Base-by-base conservation (phyloP, 805 yeast species). In the Cephaloascus albidus region DNA sequence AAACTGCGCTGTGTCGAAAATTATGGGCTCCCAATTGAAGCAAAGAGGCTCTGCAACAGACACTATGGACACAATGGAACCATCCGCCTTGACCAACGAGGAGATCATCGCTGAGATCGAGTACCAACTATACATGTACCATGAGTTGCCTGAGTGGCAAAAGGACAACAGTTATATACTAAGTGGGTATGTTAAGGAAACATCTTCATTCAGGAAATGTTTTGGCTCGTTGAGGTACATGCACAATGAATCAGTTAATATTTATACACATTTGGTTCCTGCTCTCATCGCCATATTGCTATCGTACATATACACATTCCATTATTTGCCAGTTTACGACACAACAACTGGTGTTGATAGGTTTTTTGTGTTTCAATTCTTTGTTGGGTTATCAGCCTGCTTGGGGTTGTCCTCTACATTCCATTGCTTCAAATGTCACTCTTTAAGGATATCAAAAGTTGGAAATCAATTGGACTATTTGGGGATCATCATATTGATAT, bases 381-480 rank as follows among this genome's bases (percentile, higher is more conserved):
- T 72, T 4, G 41, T 67, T 8, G 86, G 88, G 3, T 78, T 78
- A 4, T 66, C 74, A 15, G 46, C 61, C 12, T 83, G 90, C 48
- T 58, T 84, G 42, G 66, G 73, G 35, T 68, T 78, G 68, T 76
- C 85, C 23, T 77, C 85, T 28, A 61, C 72, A 18, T 84, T 78
- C 61, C 93, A 84, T 51, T 67, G 77, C 43, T 48, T 81, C 42
- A 82, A 81, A 49, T 72, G 79, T 46, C 90, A 84, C 53, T 80
- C 88, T 4, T 68, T 62, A 34, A 45, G 55, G 12, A 74, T 80
- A 2, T 58, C 75, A 28, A 64, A 59, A 39, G 55, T 74, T 31
- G 85, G 88, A 43, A 81, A 83, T 55, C 81, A 75, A 51, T 67
- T 83, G 36, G 93, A 84, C 55, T 84, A 84, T 52, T 65, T 84